These are phyloP conservation scores for Phytophthora syringae DNA, from an alignment of 352 stramenopile genomes.

Conservation along the genomic window DNA sequence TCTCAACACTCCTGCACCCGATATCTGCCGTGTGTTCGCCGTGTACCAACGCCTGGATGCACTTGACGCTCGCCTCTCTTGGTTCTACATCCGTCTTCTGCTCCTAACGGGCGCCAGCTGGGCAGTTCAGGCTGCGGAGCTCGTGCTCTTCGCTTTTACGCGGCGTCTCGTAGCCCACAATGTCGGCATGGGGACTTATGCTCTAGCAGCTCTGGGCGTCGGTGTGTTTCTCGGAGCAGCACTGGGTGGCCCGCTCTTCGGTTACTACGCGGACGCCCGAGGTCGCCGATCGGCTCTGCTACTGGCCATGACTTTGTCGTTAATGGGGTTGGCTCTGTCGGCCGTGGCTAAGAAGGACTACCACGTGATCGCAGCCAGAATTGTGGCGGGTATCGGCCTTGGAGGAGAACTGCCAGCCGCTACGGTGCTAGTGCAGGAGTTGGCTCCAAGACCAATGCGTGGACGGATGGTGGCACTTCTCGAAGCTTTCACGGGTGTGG, in stretches of 20 bases:
- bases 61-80: conserved; percentile 28
- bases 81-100: conserved; percentile 43
- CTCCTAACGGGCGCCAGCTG: conserved; percentile 41
- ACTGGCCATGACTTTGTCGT: conserved; percentile 37
- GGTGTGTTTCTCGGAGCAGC: conserved; percentile 28
- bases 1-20: neutral
- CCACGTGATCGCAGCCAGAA: conserved; percentile 33
- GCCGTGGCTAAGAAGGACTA: conserved; percentile 32
- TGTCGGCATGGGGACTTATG: conserved; percentile 31
- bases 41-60: conserved; percentile 24
- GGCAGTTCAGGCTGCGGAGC: conserved; percentile 44
- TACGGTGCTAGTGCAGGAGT: conserved; percentile 40
- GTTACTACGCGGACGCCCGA: conserved; percentile 28
- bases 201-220: conserved; percentile 34
- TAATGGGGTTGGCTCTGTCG: conserved; percentile 29
- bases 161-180: conserved; percentile 25
- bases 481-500: conserved; percentile 42
- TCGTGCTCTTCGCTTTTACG: conserved; percentile 47
- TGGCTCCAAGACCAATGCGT: conserved; percentile 31
- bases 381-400: conserved; percentile 42
- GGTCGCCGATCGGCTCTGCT: conserved; percentile 37
- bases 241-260: conserved; percentile 36
- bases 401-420: conserved; percentile 46
- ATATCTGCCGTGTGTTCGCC: neutral
- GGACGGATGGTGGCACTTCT: conserved; percentile 42